Conservation (phyloP, 768 basidiomycete genomes). For the Cyclocybe aegerita region DNA sequence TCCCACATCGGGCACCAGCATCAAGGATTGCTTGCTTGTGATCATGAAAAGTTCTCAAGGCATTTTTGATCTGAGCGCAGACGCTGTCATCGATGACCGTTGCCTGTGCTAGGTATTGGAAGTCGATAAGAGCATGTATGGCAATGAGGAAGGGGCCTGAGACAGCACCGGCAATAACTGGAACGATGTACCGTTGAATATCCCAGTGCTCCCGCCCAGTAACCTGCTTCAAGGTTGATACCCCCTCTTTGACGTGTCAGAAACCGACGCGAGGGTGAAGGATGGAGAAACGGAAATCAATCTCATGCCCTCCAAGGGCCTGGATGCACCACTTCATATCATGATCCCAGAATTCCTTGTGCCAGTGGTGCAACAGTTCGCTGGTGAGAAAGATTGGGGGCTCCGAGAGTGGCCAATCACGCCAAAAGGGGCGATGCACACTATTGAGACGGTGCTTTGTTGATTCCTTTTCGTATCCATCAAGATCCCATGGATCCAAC, state of each 20-base stretch:
- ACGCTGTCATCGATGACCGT: constrained; percentile 20
- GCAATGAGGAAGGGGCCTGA: constrained; percentile 26
- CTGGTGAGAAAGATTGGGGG: constrained; percentile 31
- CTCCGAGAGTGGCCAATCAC: constrained; percentile 31
- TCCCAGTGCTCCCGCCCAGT: constrained; percentile 39
- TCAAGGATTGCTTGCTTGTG: constrained; percentile 33
- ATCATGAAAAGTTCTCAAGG: constrained; percentile 29
- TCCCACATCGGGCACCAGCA: constrained; percentile 24
- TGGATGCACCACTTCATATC: constrained; percentile 36
- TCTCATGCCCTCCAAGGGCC: constrained; percentile 26
- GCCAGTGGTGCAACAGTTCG: constrained; percentile 38
- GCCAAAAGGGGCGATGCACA: constrained; percentile 36
- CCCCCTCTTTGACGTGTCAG: constrained; percentile 37
- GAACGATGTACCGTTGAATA: constrained; percentile 33
- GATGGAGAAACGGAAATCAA: constrained; percentile 35
- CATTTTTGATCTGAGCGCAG: constrained; percentile 13
- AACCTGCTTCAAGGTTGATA: constrained; percentile 39
- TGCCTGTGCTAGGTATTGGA: constrained; percentile 34
- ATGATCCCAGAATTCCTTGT: constrained; percentile 38
- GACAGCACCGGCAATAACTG: constrained; percentile 32
- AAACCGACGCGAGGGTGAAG: constrained; percentile 34
- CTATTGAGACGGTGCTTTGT: constrained; percentile 26
- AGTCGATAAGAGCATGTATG: constrained; percentile 34
- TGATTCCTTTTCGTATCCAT: constrained; percentile 19
- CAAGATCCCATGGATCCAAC: constrained; percentile 22